A percentile compares a stretch with the other conserved stretches of the same genome.
phyloP scores from a whole-genome alignment of 163 green algal genomes.

The Smithsoniella earleae region DNA sequence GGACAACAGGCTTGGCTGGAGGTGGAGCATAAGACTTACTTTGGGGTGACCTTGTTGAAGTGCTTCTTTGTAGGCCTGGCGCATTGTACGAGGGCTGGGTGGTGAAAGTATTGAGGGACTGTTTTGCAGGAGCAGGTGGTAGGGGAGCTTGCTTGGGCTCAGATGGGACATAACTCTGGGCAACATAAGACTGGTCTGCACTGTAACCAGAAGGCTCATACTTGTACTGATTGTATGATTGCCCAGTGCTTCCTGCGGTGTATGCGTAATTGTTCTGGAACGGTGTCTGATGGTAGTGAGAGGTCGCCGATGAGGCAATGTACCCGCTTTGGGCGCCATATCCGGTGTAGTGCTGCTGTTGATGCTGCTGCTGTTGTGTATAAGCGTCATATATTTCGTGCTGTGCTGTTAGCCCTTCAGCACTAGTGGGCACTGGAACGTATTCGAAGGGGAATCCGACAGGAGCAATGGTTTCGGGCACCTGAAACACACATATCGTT shows the following conservation, averaged over 20 bases:
- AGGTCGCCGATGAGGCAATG: neutral
- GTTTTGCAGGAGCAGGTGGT: too few species aligned
- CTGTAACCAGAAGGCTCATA: conserved; percentile 24
- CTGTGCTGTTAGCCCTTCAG: conserved; percentile 27
- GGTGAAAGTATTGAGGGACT: too few species aligned
- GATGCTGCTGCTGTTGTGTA: conserved; percentile 31
- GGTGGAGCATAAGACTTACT: neutral
- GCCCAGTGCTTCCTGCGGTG: too few species aligned
- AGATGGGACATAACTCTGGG: neutral
- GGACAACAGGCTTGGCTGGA: neutral
- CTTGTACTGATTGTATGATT: conserved; percentile 18
- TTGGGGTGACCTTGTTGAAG: too few species aligned
- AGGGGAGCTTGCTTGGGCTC: conserved; percentile 15
- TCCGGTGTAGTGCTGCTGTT: neutral
- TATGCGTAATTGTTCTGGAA: too few species aligned
- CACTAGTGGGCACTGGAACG: neutral
- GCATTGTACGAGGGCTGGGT: too few species aligned
- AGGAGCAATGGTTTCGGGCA: neutral
- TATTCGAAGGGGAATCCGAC: conserved; percentile 15
- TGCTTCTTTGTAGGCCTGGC: too few species aligned
- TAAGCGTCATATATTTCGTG: conserved; percentile 32
- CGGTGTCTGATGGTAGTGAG: neutral
- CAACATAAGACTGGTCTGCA: neutral
- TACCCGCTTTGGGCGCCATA: neutral
- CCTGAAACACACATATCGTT: too few species aligned